phyloP scores from a whole-genome alignment of 2,329 filamentous ascomycete species.

The Orbilia brochopaga region DNA sequence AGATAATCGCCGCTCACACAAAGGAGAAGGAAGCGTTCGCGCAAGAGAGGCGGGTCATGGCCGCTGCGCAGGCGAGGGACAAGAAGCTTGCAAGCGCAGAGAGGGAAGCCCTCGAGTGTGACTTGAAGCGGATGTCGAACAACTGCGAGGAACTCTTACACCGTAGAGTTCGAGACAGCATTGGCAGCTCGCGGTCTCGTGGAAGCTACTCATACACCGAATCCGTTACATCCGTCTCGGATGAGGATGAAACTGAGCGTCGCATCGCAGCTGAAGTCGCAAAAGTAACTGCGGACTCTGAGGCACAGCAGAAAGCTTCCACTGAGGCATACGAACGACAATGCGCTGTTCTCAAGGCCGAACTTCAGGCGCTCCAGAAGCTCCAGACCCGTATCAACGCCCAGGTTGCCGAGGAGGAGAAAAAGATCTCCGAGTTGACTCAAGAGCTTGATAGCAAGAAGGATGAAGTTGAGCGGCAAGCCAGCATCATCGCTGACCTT shows the following conservation, averaged over 20 bases:
- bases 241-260: conserved; percentile 39
- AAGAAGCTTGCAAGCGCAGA: conserved; percentile 43
- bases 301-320: conserved; percentile 43
- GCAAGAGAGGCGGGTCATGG: conserved; percentile 29
- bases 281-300: conserved; percentile 42
- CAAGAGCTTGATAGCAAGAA: conserved; percentile 40
- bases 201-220: conserved; percentile 39
- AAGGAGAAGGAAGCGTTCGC: conserved; percentile 37
- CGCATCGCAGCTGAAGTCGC: conserved; percentile 43
- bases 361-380: conserved; percentile 46
- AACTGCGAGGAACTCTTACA: conserved; percentile 50
- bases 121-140: conserved; percentile 47
- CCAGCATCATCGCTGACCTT: conserved; percentile 42
- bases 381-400: conserved; percentile 39
- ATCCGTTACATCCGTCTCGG: conserved; percentile 12
- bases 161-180: conserved; percentile 47
- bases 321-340: conserved; percentile 39
- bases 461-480: conserved; percentile 38
- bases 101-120: conserved; percentile 45
- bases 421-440: conserved; percentile 32
- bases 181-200: conserved; percentile 38
- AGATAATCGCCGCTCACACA: conserved; percentile 18
- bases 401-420: conserved; percentile 44
- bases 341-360: conserved; percentile 35
- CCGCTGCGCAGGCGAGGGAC: conserved; percentile 35